Percentiles rank a stretch among this genome's conserved stretches.
phyloP scores from a whole-genome alignment of 1,284 basidiomycete genomes.

The Leccinum ambiguum region DNA sequence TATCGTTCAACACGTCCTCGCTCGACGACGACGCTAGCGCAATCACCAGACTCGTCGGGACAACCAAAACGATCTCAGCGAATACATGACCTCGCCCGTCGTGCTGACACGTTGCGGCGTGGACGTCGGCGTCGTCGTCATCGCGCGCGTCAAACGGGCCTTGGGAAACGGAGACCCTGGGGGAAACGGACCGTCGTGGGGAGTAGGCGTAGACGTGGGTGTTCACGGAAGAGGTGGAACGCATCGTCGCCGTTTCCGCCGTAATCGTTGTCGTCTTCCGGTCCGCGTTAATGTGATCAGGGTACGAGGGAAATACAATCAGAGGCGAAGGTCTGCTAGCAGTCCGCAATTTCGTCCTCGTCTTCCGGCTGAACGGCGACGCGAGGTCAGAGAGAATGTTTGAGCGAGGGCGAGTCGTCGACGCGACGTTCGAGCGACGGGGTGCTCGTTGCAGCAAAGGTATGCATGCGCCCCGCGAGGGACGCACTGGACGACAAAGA shows the following conservation, averaged over 20 bases:
- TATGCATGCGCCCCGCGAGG: slow-evolving; percentile 12
- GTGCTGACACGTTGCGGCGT: slow-evolving; percentile 10
- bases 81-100: slow-evolving; percentile 9
- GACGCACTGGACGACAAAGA: slow-evolving; percentile 22
- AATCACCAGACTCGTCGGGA: slow-evolving; percentile 27
- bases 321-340: slow-evolving; percentile 10
- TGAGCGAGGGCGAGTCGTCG: slow-evolving; percentile 4
- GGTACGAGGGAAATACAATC: slow-evolving; percentile 28
- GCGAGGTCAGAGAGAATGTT: slow-evolving; percentile 20
- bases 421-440: not conserved
- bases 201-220: not conserved
- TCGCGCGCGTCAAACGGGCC: slow-evolving; percentile 8
- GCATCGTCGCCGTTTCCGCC: not conserved
- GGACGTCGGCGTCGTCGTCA: not conserved
- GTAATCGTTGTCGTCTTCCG: not conserved
- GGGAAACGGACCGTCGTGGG: slow-evolving; percentile 6
- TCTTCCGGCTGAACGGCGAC: slow-evolving; percentile 17
- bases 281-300: not conserved
- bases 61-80: slow-evolving; percentile 25
- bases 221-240: not conserved
- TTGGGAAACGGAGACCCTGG: slow-evolving; percentile 18
- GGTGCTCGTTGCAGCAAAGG: not conserved
- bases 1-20: slow-evolving; percentile 20
- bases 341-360: slow-evolving; percentile 4
- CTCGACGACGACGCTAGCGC: slow-evolving; percentile 27